Evolutionary conservation across 106 monocot genomes (phyloP).

Genomic region (Dendrobium catenatum): DNA sequence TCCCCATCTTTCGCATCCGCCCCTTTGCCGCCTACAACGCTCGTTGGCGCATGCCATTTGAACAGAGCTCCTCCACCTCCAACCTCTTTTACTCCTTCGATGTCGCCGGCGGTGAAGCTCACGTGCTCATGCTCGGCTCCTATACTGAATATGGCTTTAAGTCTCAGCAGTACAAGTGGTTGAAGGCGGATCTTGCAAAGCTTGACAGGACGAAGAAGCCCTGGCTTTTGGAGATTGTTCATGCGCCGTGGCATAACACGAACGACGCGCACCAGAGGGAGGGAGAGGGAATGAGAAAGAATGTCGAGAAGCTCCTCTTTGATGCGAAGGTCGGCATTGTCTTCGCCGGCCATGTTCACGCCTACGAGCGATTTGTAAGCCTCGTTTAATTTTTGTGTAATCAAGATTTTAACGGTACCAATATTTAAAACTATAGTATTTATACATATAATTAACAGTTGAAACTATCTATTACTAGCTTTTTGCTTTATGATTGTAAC

Average conservation of each 20-base stretch:
- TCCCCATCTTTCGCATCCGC: constrained; percentile 10
- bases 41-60: constrained; percentile 56
- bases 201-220: constrained; percentile 49
- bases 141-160: constrained; percentile 34
- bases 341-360: constrained; percentile 81
- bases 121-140: constrained; percentile 79
- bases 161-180: constrained; percentile 52
- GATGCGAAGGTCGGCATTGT: constrained; percentile 52
- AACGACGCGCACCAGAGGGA: constrained; percentile 74
- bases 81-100: constrained; percentile 84
- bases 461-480: too few relatives aligned
- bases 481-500: too few relatives aligned
- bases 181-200: constrained; percentile 41
- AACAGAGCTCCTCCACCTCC: constrained; percentile 52
- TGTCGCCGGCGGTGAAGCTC: constrained; percentile 56
- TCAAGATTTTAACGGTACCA: constrained; percentile 41
- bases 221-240: constrained; percentile 66
- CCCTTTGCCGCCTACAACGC: constrained; percentile 69
- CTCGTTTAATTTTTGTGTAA: constrained; percentile 16
- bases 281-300: constrained; percentile 71
- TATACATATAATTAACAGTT: too few relatives aligned
- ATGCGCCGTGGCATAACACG: constrained; percentile 91
- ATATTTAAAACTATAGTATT: background rate
- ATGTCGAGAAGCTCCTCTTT: constrained; percentile 53
- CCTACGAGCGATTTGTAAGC: constrained; percentile 88